Conservation (phyloP, 2,329 filamentous ascomycete species). For the Cryphonectria japonica region DNA sequence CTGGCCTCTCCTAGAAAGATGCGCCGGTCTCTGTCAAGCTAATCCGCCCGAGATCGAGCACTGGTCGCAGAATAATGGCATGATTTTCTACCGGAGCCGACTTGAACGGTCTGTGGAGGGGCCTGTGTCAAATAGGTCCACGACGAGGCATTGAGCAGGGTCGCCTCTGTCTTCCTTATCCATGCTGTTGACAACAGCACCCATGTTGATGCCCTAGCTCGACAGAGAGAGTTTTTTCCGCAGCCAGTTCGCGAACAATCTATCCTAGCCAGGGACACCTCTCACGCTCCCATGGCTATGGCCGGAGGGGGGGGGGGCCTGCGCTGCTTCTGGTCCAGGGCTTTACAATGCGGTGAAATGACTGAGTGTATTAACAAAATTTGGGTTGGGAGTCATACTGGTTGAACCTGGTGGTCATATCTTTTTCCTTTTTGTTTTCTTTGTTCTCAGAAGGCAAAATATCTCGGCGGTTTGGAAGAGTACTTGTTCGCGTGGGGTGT, state of each 20-base stretch:
- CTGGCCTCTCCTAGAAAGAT: conserved; percentile 29
- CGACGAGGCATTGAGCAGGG: background rate
- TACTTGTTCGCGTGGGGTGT: background rate
- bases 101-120: background rate
- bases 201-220: background rate
- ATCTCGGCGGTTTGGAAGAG: background rate
- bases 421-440: background rate
- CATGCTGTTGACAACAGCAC: background rate
- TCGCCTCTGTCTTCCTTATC: background rate
- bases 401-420: background rate
- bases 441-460: background rate
- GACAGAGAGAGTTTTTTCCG: background rate
- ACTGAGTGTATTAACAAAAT: background rate
- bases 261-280: conserved; percentile 21
- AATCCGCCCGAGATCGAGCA: background rate
- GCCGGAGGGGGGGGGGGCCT: background rate
- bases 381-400: background rate
- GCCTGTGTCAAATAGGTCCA: background rate
- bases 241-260: background rate
- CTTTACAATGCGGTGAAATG: background rate
- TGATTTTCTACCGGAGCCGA: background rate
- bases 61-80: background rate
- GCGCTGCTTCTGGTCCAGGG: background rate
- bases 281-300: conserved; percentile 12
- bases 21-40: conserved; percentile 8